These are phyloP conservation scores for Rauvolfia tetraphylla DNA, from an alignment of 257 asterid genomes.

Conservation along the genomic window DNA sequence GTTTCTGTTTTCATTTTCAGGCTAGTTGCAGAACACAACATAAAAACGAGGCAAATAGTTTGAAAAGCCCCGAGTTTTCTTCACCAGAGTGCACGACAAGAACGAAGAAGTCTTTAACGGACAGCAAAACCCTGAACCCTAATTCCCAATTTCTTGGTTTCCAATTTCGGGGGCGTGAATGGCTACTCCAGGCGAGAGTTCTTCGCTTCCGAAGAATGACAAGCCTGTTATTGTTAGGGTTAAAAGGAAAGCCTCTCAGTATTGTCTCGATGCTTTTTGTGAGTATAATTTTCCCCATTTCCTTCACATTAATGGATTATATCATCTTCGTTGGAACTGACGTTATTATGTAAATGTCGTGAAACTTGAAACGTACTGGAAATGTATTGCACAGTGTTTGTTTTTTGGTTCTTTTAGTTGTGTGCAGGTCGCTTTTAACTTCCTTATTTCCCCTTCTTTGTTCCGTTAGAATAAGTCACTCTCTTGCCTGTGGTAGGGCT, in stretches of 20 bases:
- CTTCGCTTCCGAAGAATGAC: slow-evolving; percentile 34
- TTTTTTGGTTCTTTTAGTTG: background rate
- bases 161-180: slow-evolving; percentile 17
- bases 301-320: background rate
- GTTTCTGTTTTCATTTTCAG: no score
- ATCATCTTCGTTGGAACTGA: background rate
- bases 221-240: slow-evolving; percentile 86
- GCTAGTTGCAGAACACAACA: no score
- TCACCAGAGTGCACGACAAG: no score
- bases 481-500: slow-evolving; percentile 52
- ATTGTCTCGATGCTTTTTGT: slow-evolving; percentile 73
- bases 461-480: background rate
- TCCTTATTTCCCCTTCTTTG: background rate
- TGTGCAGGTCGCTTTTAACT: background rate
- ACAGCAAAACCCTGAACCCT: background rate
- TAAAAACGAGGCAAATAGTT: no score
- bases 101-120: background rate
- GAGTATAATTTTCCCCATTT: slow-evolving; percentile 19
- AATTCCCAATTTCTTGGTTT: background rate
- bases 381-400: background rate
- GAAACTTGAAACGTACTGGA: background rate
- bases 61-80: no score
- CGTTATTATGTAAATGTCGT: background rate
- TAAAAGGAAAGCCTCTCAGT: slow-evolving; percentile 62
- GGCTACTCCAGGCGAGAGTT: slow-evolving; percentile 41